Conservation (phyloP, 106 monocot species). For the Iris macrosiphon region DNA sequence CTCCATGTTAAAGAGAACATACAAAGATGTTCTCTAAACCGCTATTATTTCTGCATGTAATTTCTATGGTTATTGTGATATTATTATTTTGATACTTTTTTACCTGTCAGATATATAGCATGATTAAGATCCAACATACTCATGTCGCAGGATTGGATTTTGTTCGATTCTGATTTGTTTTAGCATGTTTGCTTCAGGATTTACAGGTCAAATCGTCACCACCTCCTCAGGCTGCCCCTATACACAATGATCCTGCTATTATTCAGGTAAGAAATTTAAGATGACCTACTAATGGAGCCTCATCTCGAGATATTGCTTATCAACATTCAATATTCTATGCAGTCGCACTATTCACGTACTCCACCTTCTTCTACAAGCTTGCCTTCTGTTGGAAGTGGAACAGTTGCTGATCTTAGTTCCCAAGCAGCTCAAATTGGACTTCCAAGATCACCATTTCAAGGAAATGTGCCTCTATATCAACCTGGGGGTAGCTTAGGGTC, state of each 20-base stretch:
- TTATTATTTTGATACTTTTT: too few species aligned
- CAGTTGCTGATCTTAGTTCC: conserved; percentile 23
- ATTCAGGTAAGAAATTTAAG: conserved; percentile 50
- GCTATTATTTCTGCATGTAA: too few species aligned
- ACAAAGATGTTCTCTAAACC: too few species aligned
- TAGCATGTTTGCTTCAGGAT: conserved; percentile 43
- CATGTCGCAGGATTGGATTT: background rate
- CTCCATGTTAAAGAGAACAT: too few species aligned
- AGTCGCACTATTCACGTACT: conserved; percentile 59
- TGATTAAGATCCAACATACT: too few species aligned
- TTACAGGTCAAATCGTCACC: conserved; percentile 76
- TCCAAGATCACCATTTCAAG: conserved; percentile 38
- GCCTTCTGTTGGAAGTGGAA: conserved; percentile 33
- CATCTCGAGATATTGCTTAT: background rate
- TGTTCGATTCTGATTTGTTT: background rate
- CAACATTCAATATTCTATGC: conserved; percentile 17
- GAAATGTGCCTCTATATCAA: conserved; percentile 40
- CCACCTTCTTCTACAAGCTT: conserved; percentile 24
- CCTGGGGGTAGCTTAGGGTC: conserved; percentile 44
- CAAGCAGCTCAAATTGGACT: conserved; percentile 24
- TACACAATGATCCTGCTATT: conserved; percentile 69
- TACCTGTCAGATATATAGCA: too few species aligned
- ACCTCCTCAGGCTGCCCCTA: conserved; percentile 42
- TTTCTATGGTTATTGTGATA: too few species aligned
- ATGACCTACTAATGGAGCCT: background rate